phyloP scores from a whole-genome alignment of 2,329 filamentous ascomycete genomes.

The Aspergillus udagawae region DNA sequence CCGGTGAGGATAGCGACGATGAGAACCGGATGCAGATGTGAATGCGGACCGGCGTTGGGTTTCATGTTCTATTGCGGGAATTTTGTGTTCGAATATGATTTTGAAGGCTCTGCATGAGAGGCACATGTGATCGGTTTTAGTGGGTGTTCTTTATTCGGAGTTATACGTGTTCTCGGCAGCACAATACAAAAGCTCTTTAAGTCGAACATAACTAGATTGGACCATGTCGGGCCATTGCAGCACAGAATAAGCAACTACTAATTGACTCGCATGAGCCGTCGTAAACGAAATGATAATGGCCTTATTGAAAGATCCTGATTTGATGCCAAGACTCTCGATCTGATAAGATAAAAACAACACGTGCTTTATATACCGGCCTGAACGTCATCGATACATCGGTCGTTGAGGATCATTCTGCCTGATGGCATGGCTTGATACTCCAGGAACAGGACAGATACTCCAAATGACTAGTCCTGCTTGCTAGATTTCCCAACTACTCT shows the following conservation, averaged over 20 bases:
- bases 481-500: neutral
- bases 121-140: neutral
- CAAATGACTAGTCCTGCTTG: neutral
- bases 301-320: neutral
- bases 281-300: neutral
- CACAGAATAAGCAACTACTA: neutral
- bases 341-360: neutral
- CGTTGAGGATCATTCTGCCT: neutral
- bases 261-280: neutral
- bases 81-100: neutral
- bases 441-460: neutral
- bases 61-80: neutral
- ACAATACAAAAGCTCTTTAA: neutral
- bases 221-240: too few species aligned
- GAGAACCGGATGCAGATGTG: conserved; percentile 36
- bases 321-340: neutral
- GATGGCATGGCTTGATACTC: neutral
- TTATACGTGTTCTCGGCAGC: neutral
- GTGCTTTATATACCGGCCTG: neutral
- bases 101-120: neutral
- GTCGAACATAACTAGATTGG: neutral
- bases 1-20: conserved; percentile 31
- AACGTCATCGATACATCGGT: neutral
- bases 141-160: neutral
- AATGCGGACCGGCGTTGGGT: conserved; percentile 6